Base-by-base conservation (phyloP, 768 basidiomycete genomes). In the Lactarius hatsudake region DNA sequence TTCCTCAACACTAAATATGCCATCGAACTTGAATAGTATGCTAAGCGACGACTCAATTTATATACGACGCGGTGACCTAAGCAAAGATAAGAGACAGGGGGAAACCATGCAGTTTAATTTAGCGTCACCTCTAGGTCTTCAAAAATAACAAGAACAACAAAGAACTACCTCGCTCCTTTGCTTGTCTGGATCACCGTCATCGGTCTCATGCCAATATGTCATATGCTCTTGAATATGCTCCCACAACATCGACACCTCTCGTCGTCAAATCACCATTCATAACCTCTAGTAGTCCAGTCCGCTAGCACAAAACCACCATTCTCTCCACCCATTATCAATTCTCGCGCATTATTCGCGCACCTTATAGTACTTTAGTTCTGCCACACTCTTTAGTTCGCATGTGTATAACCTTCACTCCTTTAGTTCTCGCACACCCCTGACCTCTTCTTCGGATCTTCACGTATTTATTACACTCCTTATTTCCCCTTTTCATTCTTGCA, bases 1-100 rank as follows among this genome's bases (percentile, higher is more conserved):
- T 67, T 15, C 61, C 66, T 8, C 38, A 63, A 10, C 13, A 57
- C 0, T 48, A 55, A 66, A 20, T 56, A 15, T 30, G 28, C 28
- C 32, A 18, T 45, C 42, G 23, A 18, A 13, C 9, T n/a, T 7
- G 26, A n/a, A 7, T 13, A 40, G 18, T 17, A 40, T 17, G 1
- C 34, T 4, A n/a, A n/a, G 45, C n/a, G 0, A 30, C 30, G 30
- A 30, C 30, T 5, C 30, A 5, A 30, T 30, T 30, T 30, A 30
- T 9, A n/a, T 10, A 3, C 45, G 10, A n/a, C 4, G 2, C 48
- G 45, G 10, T 15, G 13, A 7, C 51, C 26, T 7, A 26, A 53
- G 26, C 51, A 26, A 53, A n/a, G 23, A 51, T 5, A 51, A 7
- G 51, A 51, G 51, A 51, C 13, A 51, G 51, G 23, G 36, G 23